Percentiles rank a stretch among this genome's conserved stretches.
These are phyloP conservation scores for Trametes coccinea DNA, from an alignment of 768 basidiomycete genomes.

Conservation along the genomic window DNA sequence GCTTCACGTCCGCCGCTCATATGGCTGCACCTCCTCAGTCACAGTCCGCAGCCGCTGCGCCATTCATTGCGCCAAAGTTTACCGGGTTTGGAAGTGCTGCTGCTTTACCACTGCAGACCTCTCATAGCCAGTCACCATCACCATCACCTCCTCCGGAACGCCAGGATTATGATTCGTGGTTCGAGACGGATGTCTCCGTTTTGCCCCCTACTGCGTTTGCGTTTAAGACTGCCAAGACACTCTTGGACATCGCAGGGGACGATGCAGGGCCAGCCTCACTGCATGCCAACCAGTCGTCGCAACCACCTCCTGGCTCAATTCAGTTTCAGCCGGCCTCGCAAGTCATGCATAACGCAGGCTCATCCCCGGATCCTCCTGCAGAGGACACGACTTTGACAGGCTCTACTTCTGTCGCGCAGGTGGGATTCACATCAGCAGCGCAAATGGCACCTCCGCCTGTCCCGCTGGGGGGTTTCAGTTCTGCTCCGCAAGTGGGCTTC, in stretches of 20 bases:
- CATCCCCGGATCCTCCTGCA: neutral
- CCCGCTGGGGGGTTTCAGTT: neutral
- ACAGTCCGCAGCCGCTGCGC: neutral
- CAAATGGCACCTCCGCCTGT: neutral
- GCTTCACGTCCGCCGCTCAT: constrained; percentile 6
- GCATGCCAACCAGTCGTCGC: neutral
- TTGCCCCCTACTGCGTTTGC: constrained; percentile 9
- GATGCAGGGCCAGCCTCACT: neutral
- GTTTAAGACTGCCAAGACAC: constrained; percentile 6
- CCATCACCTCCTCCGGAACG: constrained; percentile 5
- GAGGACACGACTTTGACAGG: neutral
- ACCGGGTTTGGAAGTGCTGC: constrained; percentile 7
- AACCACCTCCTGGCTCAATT: neutral
- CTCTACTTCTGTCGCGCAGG: constrained; percentile 7
- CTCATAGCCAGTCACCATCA: neutral
- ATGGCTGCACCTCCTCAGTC: neutral
- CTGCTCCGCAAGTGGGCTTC: constrained; percentile 16
- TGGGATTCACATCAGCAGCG: constrained; percentile 4
- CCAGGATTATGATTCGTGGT: constrained; percentile 24
- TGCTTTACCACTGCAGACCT: neutral
- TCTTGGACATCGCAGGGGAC: neutral
- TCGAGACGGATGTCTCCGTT: constrained; percentile 12
- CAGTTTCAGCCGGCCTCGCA: constrained; percentile 6
- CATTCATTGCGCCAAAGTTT: neutral
- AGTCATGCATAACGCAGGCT: neutral